Percentiles rank a stretch among this genome's conserved stretches.
Evolutionary conservation across 257 asterid genomes (phyloP).

Genomic region (Gentiana dahurica): DNA sequence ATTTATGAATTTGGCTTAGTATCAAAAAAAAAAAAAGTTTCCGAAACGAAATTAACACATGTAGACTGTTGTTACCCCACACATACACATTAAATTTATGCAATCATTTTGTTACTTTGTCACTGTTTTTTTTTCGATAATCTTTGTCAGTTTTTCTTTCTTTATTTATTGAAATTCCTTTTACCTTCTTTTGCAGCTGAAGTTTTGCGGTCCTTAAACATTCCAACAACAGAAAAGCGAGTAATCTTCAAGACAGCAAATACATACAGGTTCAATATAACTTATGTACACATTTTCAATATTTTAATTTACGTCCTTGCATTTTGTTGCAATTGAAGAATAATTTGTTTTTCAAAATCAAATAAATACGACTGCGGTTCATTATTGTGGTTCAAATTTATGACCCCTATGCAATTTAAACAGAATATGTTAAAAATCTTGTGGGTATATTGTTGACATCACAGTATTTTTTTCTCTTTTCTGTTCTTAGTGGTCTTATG

Average conservation of each 20-base stretch:
- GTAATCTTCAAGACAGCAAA: conserved; percentile 22
- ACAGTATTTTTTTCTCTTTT: background rate
- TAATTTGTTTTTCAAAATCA: background rate
- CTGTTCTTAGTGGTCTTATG: conserved; percentile 20
- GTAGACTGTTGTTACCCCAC: no score
- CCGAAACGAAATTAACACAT: no score
- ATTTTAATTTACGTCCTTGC: no score
- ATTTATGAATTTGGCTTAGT: no score
- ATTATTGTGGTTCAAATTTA: background rate
- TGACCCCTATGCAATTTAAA: background rate
- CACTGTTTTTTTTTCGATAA: no score
- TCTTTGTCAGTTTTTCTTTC: no score
- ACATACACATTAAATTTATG: no score
- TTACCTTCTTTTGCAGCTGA: conserved; percentile 36
- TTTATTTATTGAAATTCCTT: background rate
- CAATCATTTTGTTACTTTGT: no score
- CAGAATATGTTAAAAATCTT: background rate
- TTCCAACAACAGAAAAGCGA: conserved; percentile 67
- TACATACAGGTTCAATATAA: conserved; percentile 9
- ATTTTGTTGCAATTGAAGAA: background rate
- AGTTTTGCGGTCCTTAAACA: conserved; percentile 59
- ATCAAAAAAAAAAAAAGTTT: no score
- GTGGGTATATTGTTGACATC: background rate
- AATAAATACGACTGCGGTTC: background rate
- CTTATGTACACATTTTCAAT: no score